A percentile compares a stretch with the other conserved stretches of the same genome.
Conservation (phyloP, 805 yeast species). For the Barnettozyma wickerhamii region DNA sequence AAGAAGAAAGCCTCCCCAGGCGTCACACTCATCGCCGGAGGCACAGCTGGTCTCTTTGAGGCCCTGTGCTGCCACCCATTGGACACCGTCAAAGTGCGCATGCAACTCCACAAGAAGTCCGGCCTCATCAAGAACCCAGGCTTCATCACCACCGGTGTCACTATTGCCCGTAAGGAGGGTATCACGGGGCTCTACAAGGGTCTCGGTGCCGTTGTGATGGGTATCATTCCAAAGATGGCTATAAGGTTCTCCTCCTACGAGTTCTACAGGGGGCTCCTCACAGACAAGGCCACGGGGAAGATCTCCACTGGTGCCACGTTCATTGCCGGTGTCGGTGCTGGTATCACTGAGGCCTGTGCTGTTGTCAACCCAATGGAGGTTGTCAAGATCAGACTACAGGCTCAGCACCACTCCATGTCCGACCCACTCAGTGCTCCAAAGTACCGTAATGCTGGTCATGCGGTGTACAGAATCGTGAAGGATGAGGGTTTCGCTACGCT, state of each 20-base stretch:
- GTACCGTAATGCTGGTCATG: conserved; percentile 91
- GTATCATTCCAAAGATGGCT: conserved; percentile 98
- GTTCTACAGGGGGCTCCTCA: conserved; percentile 68
- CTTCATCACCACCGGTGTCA: conserved; percentile 73
- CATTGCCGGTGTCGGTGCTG: conserved; percentile 95
- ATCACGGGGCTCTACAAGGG: conserved; percentile 89
- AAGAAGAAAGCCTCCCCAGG: conserved; percentile 40
- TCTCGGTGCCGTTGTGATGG: conserved; percentile 93
- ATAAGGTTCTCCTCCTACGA: conserved; percentile 94
- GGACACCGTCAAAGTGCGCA: conserved; percentile 94
- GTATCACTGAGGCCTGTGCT: conserved; percentile 90
- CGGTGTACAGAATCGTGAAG: conserved; percentile 72
- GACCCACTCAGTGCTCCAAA: conserved; percentile 76
- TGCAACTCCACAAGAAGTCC: conserved; percentile 80
- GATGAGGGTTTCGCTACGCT: conserved; percentile 90
- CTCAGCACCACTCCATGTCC: conserved; percentile 86
- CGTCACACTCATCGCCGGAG: conserved; percentile 83
- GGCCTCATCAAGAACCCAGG: conserved; percentile 78
- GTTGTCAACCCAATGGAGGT: conserved; percentile 98
- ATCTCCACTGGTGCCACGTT: conserved; percentile 75
- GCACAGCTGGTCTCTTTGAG: conserved; percentile 94
- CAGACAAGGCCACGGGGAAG: conserved; percentile 51
- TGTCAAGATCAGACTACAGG: conserved; percentile 92
- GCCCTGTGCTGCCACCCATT: conserved; percentile 98
- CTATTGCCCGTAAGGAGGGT: conserved; percentile 76